A percentile compares a stretch with the other conserved stretches of the same genome.
These are phyloP conservation scores for Saksenaea vasiformis DNA, from an alignment of 371 early-diverging fungal genomes.

Conservation along the genomic window DNA sequence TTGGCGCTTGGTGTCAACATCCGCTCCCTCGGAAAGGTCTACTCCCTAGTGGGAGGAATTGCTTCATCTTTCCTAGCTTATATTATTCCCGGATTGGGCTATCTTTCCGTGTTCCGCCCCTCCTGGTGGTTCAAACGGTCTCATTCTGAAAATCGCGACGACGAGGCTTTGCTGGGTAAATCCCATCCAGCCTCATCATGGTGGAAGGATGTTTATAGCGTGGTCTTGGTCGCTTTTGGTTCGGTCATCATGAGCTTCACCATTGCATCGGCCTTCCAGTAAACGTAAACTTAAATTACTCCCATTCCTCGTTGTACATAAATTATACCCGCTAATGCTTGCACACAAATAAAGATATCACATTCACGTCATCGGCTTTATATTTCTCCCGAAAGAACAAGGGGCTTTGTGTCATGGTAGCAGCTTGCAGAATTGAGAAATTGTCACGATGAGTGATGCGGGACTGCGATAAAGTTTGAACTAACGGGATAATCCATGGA, in stretches of 20 bases:
- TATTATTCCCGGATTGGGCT: slow-evolving; percentile 55
- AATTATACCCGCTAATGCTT: not conserved
- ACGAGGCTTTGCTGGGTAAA: not conserved
- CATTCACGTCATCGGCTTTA: no score
- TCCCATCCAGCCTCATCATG: slow-evolving; percentile 7
- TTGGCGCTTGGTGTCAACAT: slow-evolving; percentile 46
- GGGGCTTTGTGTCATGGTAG: no score
- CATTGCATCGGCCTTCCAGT: slow-evolving; percentile 15
- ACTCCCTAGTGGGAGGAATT: slow-evolving; percentile 59
- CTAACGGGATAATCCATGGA: no score
- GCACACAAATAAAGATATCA: no score
- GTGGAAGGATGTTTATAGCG: slow-evolving; percentile 18
- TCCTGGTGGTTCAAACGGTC: slow-evolving; percentile 11
- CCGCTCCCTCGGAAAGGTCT: slow-evolving; percentile 53
- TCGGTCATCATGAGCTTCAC: slow-evolving; percentile 22
- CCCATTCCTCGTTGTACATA: not conserved
- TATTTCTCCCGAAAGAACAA: no score
- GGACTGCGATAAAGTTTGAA: no score
- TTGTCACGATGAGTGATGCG: no score
- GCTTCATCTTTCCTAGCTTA: slow-evolving; percentile 59
- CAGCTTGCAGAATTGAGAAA: no score
- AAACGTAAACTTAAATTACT: not conserved
- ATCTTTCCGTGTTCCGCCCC: slow-evolving; percentile 39
- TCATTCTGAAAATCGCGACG: not conserved
- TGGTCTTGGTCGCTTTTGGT: slow-evolving; percentile 21